Evolutionary conservation across 1,284 basidiomycete genomes (phyloP).

Genomic region (Irpex rosettiformis): DNA sequence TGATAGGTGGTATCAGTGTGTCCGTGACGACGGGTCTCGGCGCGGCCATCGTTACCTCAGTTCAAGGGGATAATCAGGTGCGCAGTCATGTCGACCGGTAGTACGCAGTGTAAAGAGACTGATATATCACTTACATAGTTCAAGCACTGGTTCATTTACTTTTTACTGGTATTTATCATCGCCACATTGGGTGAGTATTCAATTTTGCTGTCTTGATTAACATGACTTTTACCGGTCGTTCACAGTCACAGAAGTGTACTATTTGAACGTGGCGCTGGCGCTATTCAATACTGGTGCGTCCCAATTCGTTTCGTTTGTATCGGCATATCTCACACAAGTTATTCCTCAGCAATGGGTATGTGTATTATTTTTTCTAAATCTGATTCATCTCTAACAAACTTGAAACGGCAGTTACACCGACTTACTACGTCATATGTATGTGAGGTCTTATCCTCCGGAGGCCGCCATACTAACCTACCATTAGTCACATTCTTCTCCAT

Average conservation of each 20-base stretch:
- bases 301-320: neutral
- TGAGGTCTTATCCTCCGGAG: neutral
- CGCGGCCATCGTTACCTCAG: slow-evolving; percentile 84
- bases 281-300: slow-evolving; percentile 85
- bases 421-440: slow-evolving; percentile 55
- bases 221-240: neutral
- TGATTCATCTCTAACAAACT: too few species aligned
- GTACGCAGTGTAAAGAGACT: neutral
- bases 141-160: slow-evolving; percentile 84
- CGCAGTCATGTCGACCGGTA: slow-evolving; percentile 15
- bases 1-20: slow-evolving; percentile 96
- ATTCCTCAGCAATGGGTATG: slow-evolving; percentile 69
- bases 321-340: slow-evolving; percentile 3
- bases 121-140: slow-evolving; percentile 41
- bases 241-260: slow-evolving; percentile 88
- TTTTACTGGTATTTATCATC: slow-evolving; percentile 81
- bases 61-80: slow-evolving; percentile 84
- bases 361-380: too few species aligned
- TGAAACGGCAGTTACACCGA: slow-evolving; percentile 67
- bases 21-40: slow-evolving; percentile 95
- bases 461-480: slow-evolving; percentile 19
- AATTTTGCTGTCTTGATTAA: neutral
- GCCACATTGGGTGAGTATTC: slow-evolving; percentile 68
- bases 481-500: slow-evolving; percentile 86
- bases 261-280: slow-evolving; percentile 94